These are phyloP conservation scores for Sparassis latifolia DNA, from an alignment of 1,284 basidiomycete species.

Conservation along the genomic window DNA sequence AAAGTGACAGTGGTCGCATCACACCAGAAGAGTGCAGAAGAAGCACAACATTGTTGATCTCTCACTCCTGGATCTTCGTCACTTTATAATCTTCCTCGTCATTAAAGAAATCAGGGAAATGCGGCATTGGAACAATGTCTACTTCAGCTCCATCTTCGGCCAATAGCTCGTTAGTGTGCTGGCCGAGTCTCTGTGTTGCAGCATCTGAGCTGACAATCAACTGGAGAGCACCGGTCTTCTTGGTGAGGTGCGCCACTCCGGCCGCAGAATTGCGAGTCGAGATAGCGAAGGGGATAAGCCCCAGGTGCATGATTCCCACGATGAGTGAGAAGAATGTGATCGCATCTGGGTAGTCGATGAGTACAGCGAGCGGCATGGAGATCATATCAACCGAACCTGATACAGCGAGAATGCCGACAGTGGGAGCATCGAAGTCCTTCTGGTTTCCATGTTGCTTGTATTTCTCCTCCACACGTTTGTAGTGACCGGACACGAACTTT, in stretches of 20 bases:
- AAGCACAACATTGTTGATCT: no score
- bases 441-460: no score
- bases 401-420: background rate
- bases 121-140: no score
- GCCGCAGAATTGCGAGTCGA: conserved; percentile 32
- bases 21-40: conserved; percentile 29
- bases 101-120: no score
- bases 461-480: background rate
- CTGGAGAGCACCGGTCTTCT: conserved; percentile 19
- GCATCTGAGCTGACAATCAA: no score
- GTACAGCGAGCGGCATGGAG: background rate
- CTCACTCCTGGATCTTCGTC: no score
- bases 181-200: no score
- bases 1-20: no score
- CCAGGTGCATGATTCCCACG: conserved; percentile 21
- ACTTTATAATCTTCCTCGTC: no score
- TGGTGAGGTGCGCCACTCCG: conserved; percentile 29
- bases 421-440: background rate
- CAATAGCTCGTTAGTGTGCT: no score
- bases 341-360: conserved; percentile 18
- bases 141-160: no score
- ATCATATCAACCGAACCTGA: background rate
- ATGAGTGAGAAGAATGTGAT: conserved; percentile 23
- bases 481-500: background rate
- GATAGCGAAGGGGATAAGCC: conserved; percentile 26